Conservation (phyloP, 805 yeast genomes). For the Pichia thaimueangensis region DNA sequence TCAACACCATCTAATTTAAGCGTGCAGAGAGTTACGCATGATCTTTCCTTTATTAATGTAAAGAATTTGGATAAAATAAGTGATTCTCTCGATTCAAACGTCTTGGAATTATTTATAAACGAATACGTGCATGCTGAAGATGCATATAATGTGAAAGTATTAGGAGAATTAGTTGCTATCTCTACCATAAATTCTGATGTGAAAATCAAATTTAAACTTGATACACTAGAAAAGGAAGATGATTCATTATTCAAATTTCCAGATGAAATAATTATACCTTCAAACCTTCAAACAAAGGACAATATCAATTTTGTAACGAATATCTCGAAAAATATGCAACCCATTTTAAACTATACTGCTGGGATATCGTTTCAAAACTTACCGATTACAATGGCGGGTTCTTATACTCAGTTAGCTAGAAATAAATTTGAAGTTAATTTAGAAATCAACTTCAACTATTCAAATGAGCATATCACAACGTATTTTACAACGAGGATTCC, state of each 20-base stretch:
- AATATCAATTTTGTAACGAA: background rate
- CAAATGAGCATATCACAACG: background rate
- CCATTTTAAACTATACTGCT: slow-evolving; percentile 1
- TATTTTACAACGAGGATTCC: background rate
- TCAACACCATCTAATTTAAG: too few relatives aligned
- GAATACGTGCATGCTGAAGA: slow-evolving; percentile 1
- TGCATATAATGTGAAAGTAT: background rate
- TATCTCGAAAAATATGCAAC: background rate
- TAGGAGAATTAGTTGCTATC: slow-evolving; percentile 1
- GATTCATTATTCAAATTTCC: background rate
- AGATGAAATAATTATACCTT: background rate
- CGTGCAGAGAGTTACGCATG: too few relatives aligned
- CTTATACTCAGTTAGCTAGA: slow-evolving; percentile 3
- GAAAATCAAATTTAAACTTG: background rate
- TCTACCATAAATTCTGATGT: slow-evolving; percentile 14
- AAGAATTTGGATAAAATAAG: background rate
- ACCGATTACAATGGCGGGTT: slow-evolving; percentile 1
- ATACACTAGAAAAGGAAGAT: background rate
- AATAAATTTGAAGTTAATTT: slow-evolving; percentile 1
- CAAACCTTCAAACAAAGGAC: background rate
- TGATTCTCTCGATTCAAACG: background rate
- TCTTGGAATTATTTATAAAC: slow-evolving; percentile 1
- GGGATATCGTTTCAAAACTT: background rate
- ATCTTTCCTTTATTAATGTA: background rate
- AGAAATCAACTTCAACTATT: background rate